phyloP scores from a whole-genome alignment of 1,284 basidiomycete genomes.

The Vanrija sp. region DNA sequence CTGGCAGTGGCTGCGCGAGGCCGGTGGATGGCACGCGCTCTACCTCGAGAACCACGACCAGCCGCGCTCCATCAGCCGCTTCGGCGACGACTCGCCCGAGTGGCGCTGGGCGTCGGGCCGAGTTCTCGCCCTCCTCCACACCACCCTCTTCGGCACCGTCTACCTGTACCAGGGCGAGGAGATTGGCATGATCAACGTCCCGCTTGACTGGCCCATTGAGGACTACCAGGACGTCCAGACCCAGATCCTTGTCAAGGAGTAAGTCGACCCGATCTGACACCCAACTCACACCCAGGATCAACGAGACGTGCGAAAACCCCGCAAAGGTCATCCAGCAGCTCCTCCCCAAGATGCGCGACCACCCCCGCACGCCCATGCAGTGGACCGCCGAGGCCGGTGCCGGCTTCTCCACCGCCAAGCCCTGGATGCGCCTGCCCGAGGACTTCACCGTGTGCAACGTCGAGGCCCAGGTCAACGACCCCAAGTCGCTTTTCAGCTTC shows the following conservation, averaged over 20 bases:
- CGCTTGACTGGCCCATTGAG: conserved; percentile 62
- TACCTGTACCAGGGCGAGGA: conserved; percentile 73
- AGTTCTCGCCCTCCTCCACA: conserved; percentile 61
- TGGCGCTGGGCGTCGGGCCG: conserved; percentile 60
- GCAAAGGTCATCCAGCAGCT: neutral
- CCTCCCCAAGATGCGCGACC: conserved; percentile 60
- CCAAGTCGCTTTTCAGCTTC: conserved; percentile 57
- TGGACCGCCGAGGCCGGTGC: conserved; percentile 59
- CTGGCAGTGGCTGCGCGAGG: conserved; percentile 62
- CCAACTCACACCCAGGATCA: conserved; percentile 4
- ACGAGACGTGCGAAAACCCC: neutral
- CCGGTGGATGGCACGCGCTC: conserved; percentile 51
- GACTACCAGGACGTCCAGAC: conserved; percentile 60
- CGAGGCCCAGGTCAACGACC: conserved; percentile 53
- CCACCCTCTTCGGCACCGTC: conserved; percentile 62
- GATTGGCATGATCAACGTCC: conserved; percentile 66
- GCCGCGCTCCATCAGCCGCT: conserved; percentile 61
- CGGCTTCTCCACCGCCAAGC: conserved; percentile 60
- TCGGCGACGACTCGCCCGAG: conserved; percentile 58
- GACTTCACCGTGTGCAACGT: conserved; percentile 65
- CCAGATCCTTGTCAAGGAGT: conserved; percentile 2
- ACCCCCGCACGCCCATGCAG: conserved; percentile 56
- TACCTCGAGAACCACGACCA: conserved; percentile 36
- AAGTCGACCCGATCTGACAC: conserved; percentile 5
- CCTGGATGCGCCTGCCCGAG: conserved; percentile 74